A percentile compares a stretch with the other conserved stretches of the same genome.
phyloP scores from a whole-genome alignment of 2,329 filamentous ascomycete genomes.

The Pseudopyricularia javanii region DNA sequence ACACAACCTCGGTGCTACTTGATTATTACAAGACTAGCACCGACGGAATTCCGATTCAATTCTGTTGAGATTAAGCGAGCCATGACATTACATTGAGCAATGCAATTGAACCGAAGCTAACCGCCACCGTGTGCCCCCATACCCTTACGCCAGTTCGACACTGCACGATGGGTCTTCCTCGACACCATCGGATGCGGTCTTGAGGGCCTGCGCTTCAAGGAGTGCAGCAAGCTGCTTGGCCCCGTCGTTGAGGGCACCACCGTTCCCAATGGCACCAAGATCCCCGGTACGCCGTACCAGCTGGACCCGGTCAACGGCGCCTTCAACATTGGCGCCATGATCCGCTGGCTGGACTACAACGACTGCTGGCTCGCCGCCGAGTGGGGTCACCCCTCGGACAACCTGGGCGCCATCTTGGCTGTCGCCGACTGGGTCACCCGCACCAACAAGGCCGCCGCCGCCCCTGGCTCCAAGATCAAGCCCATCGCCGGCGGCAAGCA shows the following conservation, averaged over 20 bases:
- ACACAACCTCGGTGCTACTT: background rate
- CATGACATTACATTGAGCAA: background rate
- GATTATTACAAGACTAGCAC: background rate
- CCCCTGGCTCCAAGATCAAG: constrained; percentile 1
- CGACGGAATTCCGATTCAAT: background rate
- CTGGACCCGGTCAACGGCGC: constrained; percentile 91
- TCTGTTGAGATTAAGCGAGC: background rate
- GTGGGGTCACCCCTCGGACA: constrained; percentile 98
- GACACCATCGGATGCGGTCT: constrained; percentile 95
- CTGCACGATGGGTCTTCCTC: constrained; percentile 89
- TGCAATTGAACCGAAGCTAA: constrained; percentile 7
- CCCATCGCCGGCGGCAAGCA: constrained; percentile 70
- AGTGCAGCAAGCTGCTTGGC: constrained; percentile 90
- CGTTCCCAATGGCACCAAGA: constrained; percentile 83
- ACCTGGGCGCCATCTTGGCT: constrained; percentile 90
- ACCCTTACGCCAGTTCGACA: constrained; percentile 79
- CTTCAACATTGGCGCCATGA: constrained; percentile 98
- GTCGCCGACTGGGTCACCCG: constrained; percentile 96
- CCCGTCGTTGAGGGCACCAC: constrained; percentile 81
- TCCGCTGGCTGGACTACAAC: constrained; percentile 99
- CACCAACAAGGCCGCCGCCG: constrained; percentile 59
- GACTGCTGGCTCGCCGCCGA: constrained; percentile 99
- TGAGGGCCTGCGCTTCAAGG: constrained; percentile 87
- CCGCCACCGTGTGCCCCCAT: constrained; percentile 5
- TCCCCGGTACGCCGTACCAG: constrained; percentile 85